Evolutionary conservation across 2,329 filamentous ascomycete genomes (phyloP).

Genomic region (Mycosphaerella sp.): DNA sequence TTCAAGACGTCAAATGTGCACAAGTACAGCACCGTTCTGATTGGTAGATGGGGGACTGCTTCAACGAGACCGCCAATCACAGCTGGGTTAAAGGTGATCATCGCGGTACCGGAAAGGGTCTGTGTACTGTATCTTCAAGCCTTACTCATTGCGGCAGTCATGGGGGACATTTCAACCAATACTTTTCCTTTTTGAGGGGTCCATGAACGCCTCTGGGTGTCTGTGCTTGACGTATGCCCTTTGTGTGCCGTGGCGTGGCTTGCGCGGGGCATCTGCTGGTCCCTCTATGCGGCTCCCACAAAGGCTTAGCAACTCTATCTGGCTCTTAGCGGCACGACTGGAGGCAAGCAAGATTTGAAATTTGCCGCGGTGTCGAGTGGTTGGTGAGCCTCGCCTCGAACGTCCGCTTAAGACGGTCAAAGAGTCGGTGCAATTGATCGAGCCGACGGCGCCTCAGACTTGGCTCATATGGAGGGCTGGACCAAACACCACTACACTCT

Average conservation of each 20-base stretch:
- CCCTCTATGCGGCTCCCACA: neutral
- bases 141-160: neutral
- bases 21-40: too few species aligned
- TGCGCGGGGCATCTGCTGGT: neutral
- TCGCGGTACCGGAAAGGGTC: neutral
- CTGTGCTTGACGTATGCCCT: neutral
- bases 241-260: neutral
- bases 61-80: slow-evolving; percentile 1
- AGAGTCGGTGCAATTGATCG: too few species aligned
- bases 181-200: neutral
- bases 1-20: too few species aligned
- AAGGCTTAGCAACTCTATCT: slow-evolving; percentile 1
- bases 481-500: too few species aligned
- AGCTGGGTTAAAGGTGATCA: neutral
- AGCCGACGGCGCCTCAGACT: too few species aligned
- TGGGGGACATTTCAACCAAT: neutral
- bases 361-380: neutral
- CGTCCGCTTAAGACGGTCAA: too few species aligned
- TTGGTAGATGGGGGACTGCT: neutral
- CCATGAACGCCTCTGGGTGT: neutral
- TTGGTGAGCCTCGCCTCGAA: neutral
- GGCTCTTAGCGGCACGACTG: neutral
- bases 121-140: neutral
- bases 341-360: neutral
- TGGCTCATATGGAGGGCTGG: too few species aligned